Evolutionary conservation across 2,329 filamentous ascomycete genomes (phyloP).

Genomic region (Huntiella omanensis): DNA sequence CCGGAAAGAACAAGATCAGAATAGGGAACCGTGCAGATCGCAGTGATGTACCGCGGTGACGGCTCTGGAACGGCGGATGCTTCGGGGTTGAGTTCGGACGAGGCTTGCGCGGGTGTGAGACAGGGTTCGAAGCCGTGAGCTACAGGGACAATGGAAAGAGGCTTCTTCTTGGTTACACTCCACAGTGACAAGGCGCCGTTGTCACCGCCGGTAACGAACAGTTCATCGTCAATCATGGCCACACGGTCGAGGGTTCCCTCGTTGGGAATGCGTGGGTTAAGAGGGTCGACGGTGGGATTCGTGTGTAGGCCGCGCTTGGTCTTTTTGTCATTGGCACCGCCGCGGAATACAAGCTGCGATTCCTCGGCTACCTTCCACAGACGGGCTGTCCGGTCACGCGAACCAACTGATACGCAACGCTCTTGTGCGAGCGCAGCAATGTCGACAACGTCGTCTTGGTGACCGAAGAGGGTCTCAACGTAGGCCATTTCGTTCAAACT

Average conservation of each 20-base stretch:
- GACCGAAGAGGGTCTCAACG: slow-evolving; percentile 86
- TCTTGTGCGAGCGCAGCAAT: slow-evolving; percentile 71
- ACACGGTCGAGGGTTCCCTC: slow-evolving; percentile 85
- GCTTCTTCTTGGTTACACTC: slow-evolving; percentile 88
- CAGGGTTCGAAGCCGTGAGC: slow-evolving; percentile 73
- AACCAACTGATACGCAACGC: slow-evolving; percentile 77
- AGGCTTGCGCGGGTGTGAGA: slow-evolving; percentile 47
- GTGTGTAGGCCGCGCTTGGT: background rate
- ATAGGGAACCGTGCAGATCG: slow-evolving; percentile 68
- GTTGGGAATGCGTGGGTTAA: slow-evolving; percentile 31
- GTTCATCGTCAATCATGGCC: slow-evolving; percentile 71
- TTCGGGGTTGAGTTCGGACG: slow-evolving; percentile 49
- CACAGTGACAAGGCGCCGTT: slow-evolving; percentile 75
- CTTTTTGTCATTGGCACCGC: slow-evolving; percentile 48
- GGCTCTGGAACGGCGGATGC: slow-evolving; percentile 40
- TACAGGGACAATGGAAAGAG: slow-evolving; percentile 57
- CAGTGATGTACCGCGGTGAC: slow-evolving; percentile 76
- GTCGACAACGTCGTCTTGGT: slow-evolving; percentile 78
- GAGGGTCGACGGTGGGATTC: slow-evolving; percentile 15
- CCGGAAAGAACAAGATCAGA: slow-evolving; percentile 80
- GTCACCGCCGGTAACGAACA: slow-evolving; percentile 85
- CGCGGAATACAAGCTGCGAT: slow-evolving; percentile 85
- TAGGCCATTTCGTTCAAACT: slow-evolving; percentile 83
- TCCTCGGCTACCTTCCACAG: slow-evolving; percentile 96
- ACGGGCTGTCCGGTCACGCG: slow-evolving; percentile 75